Base-by-base conservation (phyloP, 129 eudicot species). In the Rutidosis leptorrhynchoides region DNA sequence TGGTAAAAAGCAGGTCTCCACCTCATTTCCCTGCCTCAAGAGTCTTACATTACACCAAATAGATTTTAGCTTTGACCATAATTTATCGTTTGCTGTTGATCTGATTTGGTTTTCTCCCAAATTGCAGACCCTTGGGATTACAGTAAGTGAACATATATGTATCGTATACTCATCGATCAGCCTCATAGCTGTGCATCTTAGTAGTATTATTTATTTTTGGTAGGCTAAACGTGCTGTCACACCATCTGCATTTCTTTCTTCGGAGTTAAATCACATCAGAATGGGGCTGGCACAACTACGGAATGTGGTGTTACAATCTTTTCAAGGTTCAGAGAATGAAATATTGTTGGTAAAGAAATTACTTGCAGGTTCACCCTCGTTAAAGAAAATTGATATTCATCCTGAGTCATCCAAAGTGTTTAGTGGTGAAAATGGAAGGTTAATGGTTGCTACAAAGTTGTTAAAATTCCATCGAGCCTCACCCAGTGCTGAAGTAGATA, bases 21-120 rank as follows among this genome's bases (percentile, higher is more conserved):
- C 25, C 15, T 20, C 48, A 23, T 54, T 23, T 55, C 35, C 46
- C 27, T 7, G 33, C 46, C 32, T 67, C 33, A 53, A 33, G 49
- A 32, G 20, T 5, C 62, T 67, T 27, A 55, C 14, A 12, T 15
- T 67, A 52, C 6, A 1, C 0, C 12, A 4, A 30, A 16, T 53
- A 22, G 22, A 22, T 52, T 30, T 30, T 52, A 8, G 30, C 24
- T 33, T 6, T 15, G 9, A 17, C 11, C 20, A 22, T 6, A 56
- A 24, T 56, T 7, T 37, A 40, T 58, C 48, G 57, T 69, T 17
- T n/a, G 65, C 19, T 26, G n/a, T 14, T n/a, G 45, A 40, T 17
- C 24, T 40, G 29, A 69, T 69, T 10, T 8, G 64, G 0, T 24
- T 37, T 11, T 69, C 35, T 6, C 65, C 74, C 9, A 67, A 67